Evolutionary conservation across 768 basidiomycete genomes (phyloP).

Genomic region (Agaricus subrufescens): DNA sequence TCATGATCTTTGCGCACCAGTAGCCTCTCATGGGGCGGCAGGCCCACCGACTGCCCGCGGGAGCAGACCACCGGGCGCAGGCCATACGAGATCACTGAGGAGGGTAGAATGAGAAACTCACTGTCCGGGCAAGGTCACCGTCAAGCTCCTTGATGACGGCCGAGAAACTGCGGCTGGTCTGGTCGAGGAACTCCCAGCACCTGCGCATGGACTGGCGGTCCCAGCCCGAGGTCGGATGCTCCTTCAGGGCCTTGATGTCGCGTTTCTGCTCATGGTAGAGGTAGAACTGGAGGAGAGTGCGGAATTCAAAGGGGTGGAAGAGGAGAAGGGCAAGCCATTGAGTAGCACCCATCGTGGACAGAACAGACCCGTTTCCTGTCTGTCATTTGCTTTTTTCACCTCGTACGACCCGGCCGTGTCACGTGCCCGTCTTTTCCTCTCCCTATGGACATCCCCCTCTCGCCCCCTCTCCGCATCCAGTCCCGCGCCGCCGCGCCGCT

Average conservation of each 20-base stretch:
- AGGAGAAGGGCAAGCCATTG: constrained; percentile 65
- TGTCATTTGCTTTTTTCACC: background rate
- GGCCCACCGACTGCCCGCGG: background rate
- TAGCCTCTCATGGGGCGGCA: background rate
- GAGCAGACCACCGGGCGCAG: background rate
- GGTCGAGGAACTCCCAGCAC: constrained; percentile 88
- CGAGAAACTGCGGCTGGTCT: constrained; percentile 85
- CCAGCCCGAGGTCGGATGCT: constrained; percentile 82
- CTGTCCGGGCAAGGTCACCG: constrained; percentile 88
- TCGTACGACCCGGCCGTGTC: constrained; percentile 14
- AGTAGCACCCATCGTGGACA: constrained; percentile 43
- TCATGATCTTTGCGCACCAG: background rate
- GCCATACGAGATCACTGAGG: background rate
- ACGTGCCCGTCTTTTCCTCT: background rate
- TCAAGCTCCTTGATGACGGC: constrained; percentile 95
- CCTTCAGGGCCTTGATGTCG: constrained; percentile 71
- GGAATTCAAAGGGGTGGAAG: constrained; percentile 82
- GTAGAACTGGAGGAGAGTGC: constrained; percentile 76
- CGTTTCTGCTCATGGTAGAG: constrained; percentile 78
- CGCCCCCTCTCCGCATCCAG: constrained; percentile 44
- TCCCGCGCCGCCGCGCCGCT: constrained; percentile 30
- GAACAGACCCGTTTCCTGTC: background rate
- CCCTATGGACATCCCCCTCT: constrained; percentile 42
- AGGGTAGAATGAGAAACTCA: constrained; percentile 37
- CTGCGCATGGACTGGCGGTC: constrained; percentile 80